phyloP scores from a whole-genome alignment of 257 asterid species.

The Solanum piurae region DNA sequence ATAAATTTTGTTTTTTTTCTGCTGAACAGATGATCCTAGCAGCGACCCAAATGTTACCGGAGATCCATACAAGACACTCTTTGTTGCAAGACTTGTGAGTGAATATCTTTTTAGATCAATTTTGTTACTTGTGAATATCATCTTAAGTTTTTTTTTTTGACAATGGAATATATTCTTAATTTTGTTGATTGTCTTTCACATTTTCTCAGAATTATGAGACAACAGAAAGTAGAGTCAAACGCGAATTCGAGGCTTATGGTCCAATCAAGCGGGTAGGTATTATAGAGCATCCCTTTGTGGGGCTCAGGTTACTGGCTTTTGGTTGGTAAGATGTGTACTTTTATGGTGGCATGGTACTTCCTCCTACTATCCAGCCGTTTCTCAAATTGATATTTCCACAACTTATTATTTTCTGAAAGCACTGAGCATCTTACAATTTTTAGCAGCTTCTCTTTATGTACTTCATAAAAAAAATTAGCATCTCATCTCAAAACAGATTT shows the following conservation, averaged over 20 bases:
- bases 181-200: constrained; percentile 1
- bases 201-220: constrained; percentile 76
- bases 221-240: constrained; percentile 85
- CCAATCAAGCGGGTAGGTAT: constrained; percentile 99
- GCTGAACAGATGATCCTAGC: constrained; percentile 71
- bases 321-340: constrained; percentile 69
- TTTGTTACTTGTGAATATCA: neutral
- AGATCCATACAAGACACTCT: constrained; percentile 93
- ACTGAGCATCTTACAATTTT: neutral
- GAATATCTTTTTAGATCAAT: neutral
- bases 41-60: constrained; percentile 76
- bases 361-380: neutral
- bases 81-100: constrained; percentile 94
- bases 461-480: neutral
- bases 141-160: neutral
- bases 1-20: neutral
- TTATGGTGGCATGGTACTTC: constrained; percentile 10
- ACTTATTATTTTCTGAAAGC: neutral
- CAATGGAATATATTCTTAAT: neutral
- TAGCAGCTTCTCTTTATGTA: neutral
- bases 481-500: neutral
- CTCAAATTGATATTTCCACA: neutral
- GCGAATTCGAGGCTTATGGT: constrained; percentile 98
- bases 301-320: constrained; percentile 62
- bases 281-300: constrained; percentile 45